Evolutionary conservation across 2,329 filamentous ascomycete genomes (phyloP).

Genomic region (Monosporascus ibericus): DNA sequence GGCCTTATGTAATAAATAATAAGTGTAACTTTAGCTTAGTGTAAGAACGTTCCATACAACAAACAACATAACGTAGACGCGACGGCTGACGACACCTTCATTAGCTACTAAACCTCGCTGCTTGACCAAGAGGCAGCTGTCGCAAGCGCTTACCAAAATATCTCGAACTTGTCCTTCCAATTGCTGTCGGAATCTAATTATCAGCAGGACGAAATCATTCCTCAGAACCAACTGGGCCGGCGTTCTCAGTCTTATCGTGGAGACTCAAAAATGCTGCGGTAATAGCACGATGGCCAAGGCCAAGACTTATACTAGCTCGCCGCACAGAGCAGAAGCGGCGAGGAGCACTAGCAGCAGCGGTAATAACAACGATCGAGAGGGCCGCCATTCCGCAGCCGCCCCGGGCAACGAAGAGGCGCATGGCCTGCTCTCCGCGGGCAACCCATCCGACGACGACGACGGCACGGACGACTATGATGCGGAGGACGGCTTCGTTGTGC

Average conservation of each 20-base stretch:
- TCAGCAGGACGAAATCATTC: slow-evolving; percentile 1
- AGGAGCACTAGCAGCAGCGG: slow-evolving; percentile 1
- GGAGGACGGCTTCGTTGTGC: slow-evolving; percentile 20
- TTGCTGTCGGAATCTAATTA: too few relatives aligned
- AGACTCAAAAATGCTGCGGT: slow-evolving; percentile 30
- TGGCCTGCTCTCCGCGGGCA: slow-evolving; percentile 27
- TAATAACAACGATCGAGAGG: slow-evolving; percentile 7
- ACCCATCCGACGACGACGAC: slow-evolving; percentile 18
- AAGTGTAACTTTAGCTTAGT: too few relatives aligned
- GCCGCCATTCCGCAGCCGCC: slow-evolving; percentile 15
- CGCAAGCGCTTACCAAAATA: too few relatives aligned
- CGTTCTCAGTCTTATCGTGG: slow-evolving; percentile 1
- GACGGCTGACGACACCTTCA: too few relatives aligned
- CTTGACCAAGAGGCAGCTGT: too few relatives aligned
- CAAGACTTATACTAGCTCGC: slow-evolving; percentile 23
- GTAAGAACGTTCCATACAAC: too few relatives aligned
- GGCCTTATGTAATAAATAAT: too few relatives aligned
- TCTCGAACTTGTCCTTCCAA: too few relatives aligned
- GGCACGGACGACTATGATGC: slow-evolving; percentile 15
- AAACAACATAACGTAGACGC: too few relatives aligned
- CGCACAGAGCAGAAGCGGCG: slow-evolving; percentile 17
- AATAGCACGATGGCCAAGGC: slow-evolving; percentile 38
- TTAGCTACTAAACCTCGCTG: too few relatives aligned
- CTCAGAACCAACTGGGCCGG: slow-evolving; percentile 3
- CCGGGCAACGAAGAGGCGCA: slow-evolving; percentile 30